Base-by-base conservation (phyloP, 176 grass and related monocot genomes). In the Hordeum marinum region DNA sequence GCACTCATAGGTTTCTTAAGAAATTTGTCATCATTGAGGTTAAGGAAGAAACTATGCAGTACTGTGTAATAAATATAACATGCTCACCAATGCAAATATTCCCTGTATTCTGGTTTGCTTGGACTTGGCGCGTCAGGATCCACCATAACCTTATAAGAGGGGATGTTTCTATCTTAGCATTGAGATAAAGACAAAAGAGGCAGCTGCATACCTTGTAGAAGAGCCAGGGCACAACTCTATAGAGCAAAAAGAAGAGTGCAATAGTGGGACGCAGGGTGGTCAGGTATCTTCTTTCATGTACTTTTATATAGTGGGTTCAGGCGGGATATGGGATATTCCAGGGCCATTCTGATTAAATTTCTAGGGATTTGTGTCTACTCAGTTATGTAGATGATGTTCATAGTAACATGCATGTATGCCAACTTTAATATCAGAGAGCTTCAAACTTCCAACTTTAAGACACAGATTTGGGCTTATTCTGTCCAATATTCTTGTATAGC, bases 101-200 rank as follows among this genome's bases (percentile, higher is more conserved):
- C 96, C 79, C 91, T 91, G 86, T 96, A 78, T 67, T 85, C 92
- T 90, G 96, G 96, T 91, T 95, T 99, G 90, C 93, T 99, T 63
- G 96, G 96, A 83, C 96, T 99, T 84, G 96, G 96, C 48, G 96
- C 88, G 88, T 99, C 96, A 66, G 96, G 96, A 83, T 99, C 96
- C 79, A 99, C 93, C 96, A 96, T 96, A 75, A 96, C 93, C 96
- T 97, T 89, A 42, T 34, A 79, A 85, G 60, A 90, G 31, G 74
- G 32, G 20, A 82, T 79, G 15, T 73, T 63, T 75, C 17, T 15
- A 80, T 68, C 67, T 84, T 58, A 87, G 87, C 45, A 84, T 85
- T 90, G 41, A 29, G 32, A 75, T 73, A 55, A 85, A 63, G 27
- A 79, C 75, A 73, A 73, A 64, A 65, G 35, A 2, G 48, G 7